A percentile compares a stretch with the other conserved stretches of the same genome.
phyloP scores from a whole-genome alignment of 2,329 filamentous ascomycete species.

The Byssochlamys sp. region DNA sequence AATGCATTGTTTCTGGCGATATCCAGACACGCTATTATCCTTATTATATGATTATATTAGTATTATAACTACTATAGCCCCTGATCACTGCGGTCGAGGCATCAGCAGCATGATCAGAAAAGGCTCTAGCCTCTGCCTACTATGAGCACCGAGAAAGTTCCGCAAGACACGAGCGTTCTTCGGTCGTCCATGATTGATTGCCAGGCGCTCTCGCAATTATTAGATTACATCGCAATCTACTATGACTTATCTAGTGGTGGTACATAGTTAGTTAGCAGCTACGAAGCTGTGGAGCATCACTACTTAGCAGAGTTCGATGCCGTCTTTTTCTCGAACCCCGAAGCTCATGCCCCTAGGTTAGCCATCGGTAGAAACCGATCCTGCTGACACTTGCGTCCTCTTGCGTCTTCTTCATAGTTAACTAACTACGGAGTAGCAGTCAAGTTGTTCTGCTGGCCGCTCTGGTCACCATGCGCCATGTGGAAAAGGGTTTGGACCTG shows the following conservation, averaged over 20 bases:
- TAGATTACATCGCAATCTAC: neutral
- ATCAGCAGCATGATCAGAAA: neutral
- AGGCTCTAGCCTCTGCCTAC: neutral
- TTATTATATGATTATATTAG: neutral
- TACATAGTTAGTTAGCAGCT: neutral
- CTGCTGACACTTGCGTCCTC: neutral
- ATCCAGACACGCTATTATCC: neutral
- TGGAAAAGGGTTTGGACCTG: neutral
- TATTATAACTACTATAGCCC: neutral
- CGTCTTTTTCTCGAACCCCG: neutral
- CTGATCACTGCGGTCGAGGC: neutral
- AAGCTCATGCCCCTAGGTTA: neutral
- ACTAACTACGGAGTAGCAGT: too few species aligned
- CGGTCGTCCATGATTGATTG: neutral
- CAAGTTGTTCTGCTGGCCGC: neutral
- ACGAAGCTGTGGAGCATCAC: neutral
- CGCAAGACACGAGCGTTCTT: neutral
- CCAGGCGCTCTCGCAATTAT: neutral
- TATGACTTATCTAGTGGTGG: neutral
- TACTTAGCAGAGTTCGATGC: neutral
- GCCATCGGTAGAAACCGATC: neutral
- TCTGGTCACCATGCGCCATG: neutral
- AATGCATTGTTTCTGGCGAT: neutral
- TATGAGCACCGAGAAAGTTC: neutral
- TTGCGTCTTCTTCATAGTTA: neutral